Evolutionary conservation across 371 early-diverging fungal genomes (phyloP), one percentile per base, ranked within the genome.

Genomic region (Blyttiomyces sp.): DNA sequence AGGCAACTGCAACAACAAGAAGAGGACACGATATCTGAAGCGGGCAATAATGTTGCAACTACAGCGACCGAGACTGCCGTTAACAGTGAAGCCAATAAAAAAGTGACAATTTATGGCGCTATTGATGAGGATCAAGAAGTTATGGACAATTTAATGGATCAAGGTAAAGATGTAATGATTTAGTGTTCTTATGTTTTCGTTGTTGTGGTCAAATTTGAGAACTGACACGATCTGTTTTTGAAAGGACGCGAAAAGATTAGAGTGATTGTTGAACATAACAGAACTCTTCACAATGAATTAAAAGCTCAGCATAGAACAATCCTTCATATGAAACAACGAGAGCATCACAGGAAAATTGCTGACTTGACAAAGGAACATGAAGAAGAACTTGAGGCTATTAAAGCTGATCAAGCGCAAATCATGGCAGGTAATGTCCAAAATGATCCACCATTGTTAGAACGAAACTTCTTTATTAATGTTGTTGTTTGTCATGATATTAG

Each of bases 301-400:
- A 43, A 46, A 23, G 32, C 32, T 31, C 59, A 51, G 42, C 72
- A 72, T 45, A 44, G 55, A 7, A 43, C 45, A 27, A 36, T 54
- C n/a, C 48, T 65, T 9, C 28, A 33, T 23, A 61, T 58, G 49
- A 68, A 68, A 50, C 43, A 63, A 23, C 61, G 66, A 33, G 72
- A 72, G 56, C 72, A 72, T 34, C 65, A 60, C 27, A 64, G 72
- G 58, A 72, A 72, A 36, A 13, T 55, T 23, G 19, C 54, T 23
- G 62, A 62, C 5, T 21, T 62, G 39, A 1, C 49, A 5, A 54
- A 55, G 31, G 62, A 62, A 2, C 62, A 62, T 23, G 56, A 62
- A 34, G 62, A 62, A 26, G 62, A 62, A 43, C 58, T 66, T n/a
- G 62, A 62, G 49, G 42, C 56, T 39, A 16, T 62, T 23, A 62